Evolutionary conservation across 2,329 filamentous ascomycete species (phyloP).

Genomic region (Westerdykella aurantiaca): DNA sequence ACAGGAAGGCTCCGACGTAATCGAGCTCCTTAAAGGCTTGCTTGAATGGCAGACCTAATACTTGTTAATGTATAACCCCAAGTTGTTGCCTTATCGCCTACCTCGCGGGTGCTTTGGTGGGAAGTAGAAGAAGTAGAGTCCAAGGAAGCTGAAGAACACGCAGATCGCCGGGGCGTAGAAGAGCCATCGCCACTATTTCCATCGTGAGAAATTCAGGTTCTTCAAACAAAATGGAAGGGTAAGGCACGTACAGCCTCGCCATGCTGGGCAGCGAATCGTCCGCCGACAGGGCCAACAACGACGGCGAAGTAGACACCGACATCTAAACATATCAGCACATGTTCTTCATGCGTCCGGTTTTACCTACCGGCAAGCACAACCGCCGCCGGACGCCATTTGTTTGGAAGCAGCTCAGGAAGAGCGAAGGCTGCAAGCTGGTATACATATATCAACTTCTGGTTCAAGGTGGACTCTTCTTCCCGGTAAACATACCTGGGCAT

Average conservation of each 20-base stretch:
- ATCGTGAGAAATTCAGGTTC: background rate
- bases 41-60: constrained; percentile 12
- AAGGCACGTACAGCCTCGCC: constrained; percentile 14
- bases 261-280: constrained; percentile 38
- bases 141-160: constrained; percentile 42
- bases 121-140: constrained; percentile 40
- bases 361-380: constrained; percentile 12
- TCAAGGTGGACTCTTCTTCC: background rate
- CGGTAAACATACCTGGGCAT: constrained; percentile 13
- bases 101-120: constrained; percentile 39
- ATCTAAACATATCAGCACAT: constrained; percentile 39
- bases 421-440: constrained; percentile 39
- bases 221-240: background rate
- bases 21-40: constrained; percentile 27
- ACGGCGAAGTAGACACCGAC: constrained; percentile 41
- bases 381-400: constrained; percentile 39
- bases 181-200: constrained; percentile 39
- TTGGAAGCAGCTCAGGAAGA: constrained; percentile 45
- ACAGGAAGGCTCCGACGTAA: constrained; percentile 29
- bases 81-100: background rate
- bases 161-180: constrained; percentile 43
- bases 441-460: background rate
- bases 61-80: background rate
- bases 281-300: constrained; percentile 44
- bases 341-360: constrained; percentile 18